These are phyloP conservation scores for Cryoendolithus antarcticus DNA, from an alignment of 2,329 filamentous ascomycete species.

Conservation along the genomic window DNA sequence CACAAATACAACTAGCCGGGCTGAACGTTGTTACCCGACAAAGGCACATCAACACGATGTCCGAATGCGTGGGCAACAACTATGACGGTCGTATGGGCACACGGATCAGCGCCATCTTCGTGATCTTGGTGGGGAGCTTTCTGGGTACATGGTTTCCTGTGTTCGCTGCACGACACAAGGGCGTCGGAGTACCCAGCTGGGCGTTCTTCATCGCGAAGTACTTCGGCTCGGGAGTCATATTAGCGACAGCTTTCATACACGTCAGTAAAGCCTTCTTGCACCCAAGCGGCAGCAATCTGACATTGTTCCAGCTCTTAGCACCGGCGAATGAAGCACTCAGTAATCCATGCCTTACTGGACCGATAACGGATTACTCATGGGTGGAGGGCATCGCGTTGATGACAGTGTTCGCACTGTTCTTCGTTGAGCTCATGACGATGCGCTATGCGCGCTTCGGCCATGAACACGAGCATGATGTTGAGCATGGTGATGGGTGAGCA, in stretches of 20 bases:
- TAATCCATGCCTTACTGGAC: conserved; percentile 54
- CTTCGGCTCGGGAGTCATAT: conserved; percentile 86
- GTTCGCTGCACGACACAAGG: conserved; percentile 47
- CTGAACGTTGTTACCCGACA: too few species aligned
- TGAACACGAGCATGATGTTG: conserved; percentile 31
- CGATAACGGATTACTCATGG: conserved; percentile 65
- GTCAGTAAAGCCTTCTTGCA: conserved; percentile 24
- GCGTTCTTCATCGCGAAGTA: conserved; percentile 83
- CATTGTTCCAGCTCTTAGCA: conserved; percentile 45
- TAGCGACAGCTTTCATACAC: conserved; percentile 88
- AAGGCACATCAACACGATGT: conserved; percentile 6
- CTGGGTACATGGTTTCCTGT: conserved; percentile 63
- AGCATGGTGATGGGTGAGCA: conserved; percentile 4
- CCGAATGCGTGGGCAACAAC: conserved; percentile 49
- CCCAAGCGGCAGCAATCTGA: conserved; percentile 3
- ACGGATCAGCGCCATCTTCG: conserved; percentile 77
- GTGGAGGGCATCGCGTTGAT: conserved; percentile 74
- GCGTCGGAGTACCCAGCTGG: conserved; percentile 53
- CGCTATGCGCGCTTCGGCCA: conserved; percentile 55
- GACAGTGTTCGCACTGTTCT: conserved; percentile 79
- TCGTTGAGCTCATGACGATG: conserved; percentile 73
- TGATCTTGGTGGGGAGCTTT: conserved; percentile 60
- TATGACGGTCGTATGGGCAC: conserved; percentile 58
- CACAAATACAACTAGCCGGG: too few species aligned
- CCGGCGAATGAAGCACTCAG: conserved; percentile 68